Percentiles rank a stretch among this genome's conserved stretches.
Evolutionary conservation across 805 yeast species (phyloP).

Genomic region (Candida multigemmis): DNA sequence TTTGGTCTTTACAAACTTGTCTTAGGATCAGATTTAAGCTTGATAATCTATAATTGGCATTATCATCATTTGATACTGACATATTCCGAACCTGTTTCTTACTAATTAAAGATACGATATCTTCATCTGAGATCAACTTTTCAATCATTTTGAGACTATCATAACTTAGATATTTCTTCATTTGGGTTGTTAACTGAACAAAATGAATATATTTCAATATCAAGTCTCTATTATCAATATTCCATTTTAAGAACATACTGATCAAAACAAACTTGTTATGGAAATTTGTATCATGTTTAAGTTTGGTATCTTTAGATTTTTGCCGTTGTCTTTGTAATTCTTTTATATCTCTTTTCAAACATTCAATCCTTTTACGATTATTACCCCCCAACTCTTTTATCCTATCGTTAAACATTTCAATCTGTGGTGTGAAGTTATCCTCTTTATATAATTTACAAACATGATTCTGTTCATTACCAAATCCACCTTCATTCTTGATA

Average conservation of each 20-base stretch:
- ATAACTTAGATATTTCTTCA: slow-evolving; percentile 22
- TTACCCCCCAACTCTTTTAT: slow-evolving; percentile 12
- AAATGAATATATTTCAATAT: slow-evolving; percentile 27
- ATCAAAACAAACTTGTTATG: slow-evolving; percentile 29
- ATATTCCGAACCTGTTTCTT: background rate
- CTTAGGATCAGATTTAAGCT: slow-evolving; percentile 24
- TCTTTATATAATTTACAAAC: slow-evolving; percentile 17
- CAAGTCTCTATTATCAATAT: slow-evolving; percentile 22
- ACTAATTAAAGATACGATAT: slow-evolving; percentile 2
- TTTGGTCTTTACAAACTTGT: slow-evolving; percentile 10
- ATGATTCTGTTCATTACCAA: slow-evolving; percentile 20
- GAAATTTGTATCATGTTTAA: slow-evolving; percentile 11
- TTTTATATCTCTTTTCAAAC: slow-evolving; percentile 3
- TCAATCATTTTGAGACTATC: slow-evolving; percentile 24
- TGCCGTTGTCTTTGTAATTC: slow-evolving; percentile 4
- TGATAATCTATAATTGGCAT: slow-evolving; percentile 12
- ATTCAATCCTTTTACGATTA: slow-evolving; percentile 10
- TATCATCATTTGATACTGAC: background rate
- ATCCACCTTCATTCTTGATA: slow-evolving; percentile 7
- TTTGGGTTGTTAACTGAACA: slow-evolving; percentile 17
- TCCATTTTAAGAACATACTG: slow-evolving; percentile 34
- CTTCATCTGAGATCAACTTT: slow-evolving; percentile 3
- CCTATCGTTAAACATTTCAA: slow-evolving; percentile 15
- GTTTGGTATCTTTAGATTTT: slow-evolving; percentile 5
- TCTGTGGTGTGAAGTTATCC: slow-evolving; percentile 18